A percentile compares a stretch with the other conserved stretches of the same genome.
Conservation (phyloP, 306 rosid genomes). For the Spatholobus suberectus region DNA sequence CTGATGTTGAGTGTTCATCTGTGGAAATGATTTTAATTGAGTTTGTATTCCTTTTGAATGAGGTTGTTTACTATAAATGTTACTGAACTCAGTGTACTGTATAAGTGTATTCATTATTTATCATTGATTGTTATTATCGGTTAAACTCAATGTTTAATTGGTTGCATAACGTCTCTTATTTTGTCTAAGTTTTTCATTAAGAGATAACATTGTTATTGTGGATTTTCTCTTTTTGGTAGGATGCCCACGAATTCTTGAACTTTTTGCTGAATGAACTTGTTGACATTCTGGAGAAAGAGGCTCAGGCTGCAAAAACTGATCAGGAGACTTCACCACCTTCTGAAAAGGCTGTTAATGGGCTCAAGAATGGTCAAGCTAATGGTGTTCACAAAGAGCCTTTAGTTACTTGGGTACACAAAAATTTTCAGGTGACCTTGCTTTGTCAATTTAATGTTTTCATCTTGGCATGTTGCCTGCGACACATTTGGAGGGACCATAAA, state of each 20-base stretch:
- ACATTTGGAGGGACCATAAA: constrained; percentile 9
- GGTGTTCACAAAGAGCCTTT: constrained; percentile 86
- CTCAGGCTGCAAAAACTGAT: constrained; percentile 80
- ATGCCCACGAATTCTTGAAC: constrained; percentile 98
- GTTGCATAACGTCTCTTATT: constrained; percentile 9
- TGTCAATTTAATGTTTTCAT: constrained; percentile 30
- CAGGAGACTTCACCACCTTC: constrained; percentile 77
- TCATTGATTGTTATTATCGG: neutral
- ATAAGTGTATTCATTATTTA: constrained; percentile 3
- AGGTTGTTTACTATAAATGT: constrained; percentile 11
- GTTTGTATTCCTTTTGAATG: neutral
- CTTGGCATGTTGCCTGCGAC: constrained; percentile 36
- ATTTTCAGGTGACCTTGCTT: constrained; percentile 85
- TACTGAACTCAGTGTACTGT: neutral
- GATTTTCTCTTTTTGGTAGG: constrained; percentile 63
- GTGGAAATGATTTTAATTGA: constrained; percentile 2
- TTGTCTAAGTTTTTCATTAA: constrained; percentile 30
- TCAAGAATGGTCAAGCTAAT: constrained; percentile 69
- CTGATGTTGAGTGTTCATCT: neutral
- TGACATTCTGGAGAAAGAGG: constrained; percentile 98
- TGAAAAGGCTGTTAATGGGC: constrained; percentile 79
- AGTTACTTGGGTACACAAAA: constrained; percentile 98
- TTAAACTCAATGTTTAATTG: constrained; percentile 9
- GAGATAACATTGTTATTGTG: constrained; percentile 33
- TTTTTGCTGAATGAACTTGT: constrained; percentile 98